These are phyloP conservation scores for Colletotrichum sp. DNA, from an alignment of 2,329 filamentous ascomycete species.

Conservation along the genomic window DNA sequence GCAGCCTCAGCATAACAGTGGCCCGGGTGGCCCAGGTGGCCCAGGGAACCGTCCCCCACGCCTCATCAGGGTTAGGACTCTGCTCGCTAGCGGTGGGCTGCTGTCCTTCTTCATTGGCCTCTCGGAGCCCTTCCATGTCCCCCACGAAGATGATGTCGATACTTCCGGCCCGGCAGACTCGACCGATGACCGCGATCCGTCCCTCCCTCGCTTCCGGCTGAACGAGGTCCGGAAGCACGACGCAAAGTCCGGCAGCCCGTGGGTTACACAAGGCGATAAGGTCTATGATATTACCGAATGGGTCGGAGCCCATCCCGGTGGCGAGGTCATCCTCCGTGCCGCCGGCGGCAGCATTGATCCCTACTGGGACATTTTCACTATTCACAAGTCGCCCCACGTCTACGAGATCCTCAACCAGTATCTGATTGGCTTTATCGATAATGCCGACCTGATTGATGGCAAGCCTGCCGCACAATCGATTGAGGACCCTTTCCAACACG, in stretches of 20 bases:
- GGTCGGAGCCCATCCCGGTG: constrained; percentile 69
- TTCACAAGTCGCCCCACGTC: constrained; percentile 70
- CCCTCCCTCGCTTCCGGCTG: constrained; percentile 54
- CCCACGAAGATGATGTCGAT: constrained; percentile 1
- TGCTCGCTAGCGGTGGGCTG: constrained; percentile 23
- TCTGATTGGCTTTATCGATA: constrained; percentile 65
- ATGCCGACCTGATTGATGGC: constrained; percentile 63
- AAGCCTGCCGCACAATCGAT: constrained; percentile 56
- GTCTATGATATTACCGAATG: constrained; percentile 77
- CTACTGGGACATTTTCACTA: constrained; percentile 74
- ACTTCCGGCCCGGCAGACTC: neutral
- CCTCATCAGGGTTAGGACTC: neutral
- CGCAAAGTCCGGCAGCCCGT: constrained; percentile 58
- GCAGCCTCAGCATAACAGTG: neutral
- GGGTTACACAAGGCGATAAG: constrained; percentile 68
- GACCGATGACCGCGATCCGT: constrained; percentile 40
- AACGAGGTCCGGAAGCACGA: constrained; percentile 58
- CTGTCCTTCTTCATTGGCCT: constrained; percentile 20
- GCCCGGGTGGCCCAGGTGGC: neutral
- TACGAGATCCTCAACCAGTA: constrained; percentile 70
- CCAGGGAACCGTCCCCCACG: neutral
- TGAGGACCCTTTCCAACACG: constrained; percentile 64
- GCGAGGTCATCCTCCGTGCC: constrained; percentile 70
- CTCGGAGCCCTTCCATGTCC: constrained; percentile 14
- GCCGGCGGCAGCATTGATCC: constrained; percentile 69